These are phyloP conservation scores for Citrus hindsii DNA, from an alignment of 345 rosid species.

Conservation along the genomic window DNA sequence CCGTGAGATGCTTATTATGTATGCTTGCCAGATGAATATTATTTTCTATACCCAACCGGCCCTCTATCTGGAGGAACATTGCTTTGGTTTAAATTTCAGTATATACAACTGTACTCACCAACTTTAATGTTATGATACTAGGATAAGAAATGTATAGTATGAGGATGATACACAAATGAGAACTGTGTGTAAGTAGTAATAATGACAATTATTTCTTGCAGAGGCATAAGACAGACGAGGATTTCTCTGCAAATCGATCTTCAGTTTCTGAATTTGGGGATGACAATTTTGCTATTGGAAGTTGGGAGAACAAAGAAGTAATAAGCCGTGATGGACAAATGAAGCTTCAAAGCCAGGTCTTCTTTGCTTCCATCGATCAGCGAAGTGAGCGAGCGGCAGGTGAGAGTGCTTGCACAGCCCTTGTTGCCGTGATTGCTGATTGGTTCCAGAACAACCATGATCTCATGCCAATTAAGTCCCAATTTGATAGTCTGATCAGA, in stretches of 20 bases:
- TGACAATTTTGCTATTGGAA: slow-evolving; percentile 80
- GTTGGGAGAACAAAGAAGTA: slow-evolving; percentile 83
- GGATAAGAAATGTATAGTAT: neutral
- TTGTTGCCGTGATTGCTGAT: slow-evolving; percentile 92
- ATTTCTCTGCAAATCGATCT: slow-evolving; percentile 50
- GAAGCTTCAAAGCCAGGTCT: slow-evolving; percentile 73
- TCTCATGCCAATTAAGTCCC: slow-evolving; percentile 89
- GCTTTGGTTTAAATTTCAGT: neutral
- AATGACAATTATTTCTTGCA: slow-evolving; percentile 30
- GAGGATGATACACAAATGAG: neutral
- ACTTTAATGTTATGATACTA: neutral
- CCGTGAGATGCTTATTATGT: neutral
- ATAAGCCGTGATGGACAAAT: slow-evolving; percentile 83
- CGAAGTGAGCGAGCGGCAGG: slow-evolving; percentile 93
- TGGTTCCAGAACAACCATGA: slow-evolving; percentile 82
- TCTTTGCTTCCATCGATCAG: slow-evolving; percentile 95
- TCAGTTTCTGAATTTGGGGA: slow-evolving; percentile 90
- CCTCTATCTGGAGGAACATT: neutral
- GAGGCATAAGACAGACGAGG: slow-evolving; percentile 72
- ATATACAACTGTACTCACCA: neutral
- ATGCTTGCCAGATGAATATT: no score
- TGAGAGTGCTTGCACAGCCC: slow-evolving; percentile 92
- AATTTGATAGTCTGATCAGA: slow-evolving; percentile 83
- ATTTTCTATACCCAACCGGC: neutral
- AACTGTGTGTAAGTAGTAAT: neutral